Evolutionary conservation across 2,329 filamentous ascomycete genomes (phyloP), one percentile per base, ranked within the genome.

Genomic region (Cordyceps javanica): DNA sequence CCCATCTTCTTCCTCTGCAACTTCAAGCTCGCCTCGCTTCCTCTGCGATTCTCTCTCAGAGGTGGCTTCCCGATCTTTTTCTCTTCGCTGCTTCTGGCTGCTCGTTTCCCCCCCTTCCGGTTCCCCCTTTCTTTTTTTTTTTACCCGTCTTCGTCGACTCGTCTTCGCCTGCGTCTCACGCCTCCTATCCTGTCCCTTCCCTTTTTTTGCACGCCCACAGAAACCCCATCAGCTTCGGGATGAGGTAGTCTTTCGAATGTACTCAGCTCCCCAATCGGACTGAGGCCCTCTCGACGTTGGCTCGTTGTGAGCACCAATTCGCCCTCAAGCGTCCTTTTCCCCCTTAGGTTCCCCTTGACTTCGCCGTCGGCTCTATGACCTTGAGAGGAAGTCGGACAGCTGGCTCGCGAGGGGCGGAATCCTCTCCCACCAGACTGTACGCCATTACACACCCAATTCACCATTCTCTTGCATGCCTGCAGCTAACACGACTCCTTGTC

Each of bases 201-300:
- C 13, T 38, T n/a, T n/a, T 39, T 54, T 30, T 39, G n/a, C 46
- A 19, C 30, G 38, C 30, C 21, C 46, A 39, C 32, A 66, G n/a
- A n/a, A n/a, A 10, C n/a, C 36, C 54, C 44, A 49, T 50, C 34
- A 55, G 44, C 36, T 56, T 56, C 78, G 80, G 77, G 78, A 83
- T 83, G 81, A 77, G 79, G 80, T 82, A 82, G 77, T 73, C 72
- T 69, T 69, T 71, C 74, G 73, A 72, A 73, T 75, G 73, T 70
- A 72, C 79, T 82, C 80, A 82, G 79, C 76, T 82, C 80, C 81
- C 74, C 80, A 72, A 77, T 75, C 73, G 81, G 81, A 83, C 81
- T 82, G 79, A 79, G 78, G 72, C 38, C 61, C 59, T 41, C 51
- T 38, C 23, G 46, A 66, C 65, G 25, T 36, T 57, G 26, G 36